Conservation (phyloP, 768 basidiomycete genomes). For the Porphyrellus cyaneotinctus region DNA sequence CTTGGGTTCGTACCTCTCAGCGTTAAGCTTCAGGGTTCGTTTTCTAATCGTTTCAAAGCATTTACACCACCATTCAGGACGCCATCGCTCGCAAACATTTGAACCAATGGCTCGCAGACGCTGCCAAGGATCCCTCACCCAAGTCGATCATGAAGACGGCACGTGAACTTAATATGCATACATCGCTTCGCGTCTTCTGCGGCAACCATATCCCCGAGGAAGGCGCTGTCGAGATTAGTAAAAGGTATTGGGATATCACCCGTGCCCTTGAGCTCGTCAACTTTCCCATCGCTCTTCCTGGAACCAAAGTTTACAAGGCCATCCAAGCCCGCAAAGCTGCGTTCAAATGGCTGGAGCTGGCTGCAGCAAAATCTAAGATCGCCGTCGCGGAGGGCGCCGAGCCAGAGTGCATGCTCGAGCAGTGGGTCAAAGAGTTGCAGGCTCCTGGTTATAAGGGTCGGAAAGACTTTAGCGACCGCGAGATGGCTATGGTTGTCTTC, state of each 20-base stretch:
- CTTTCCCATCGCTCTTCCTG: slow-evolving; percentile 92
- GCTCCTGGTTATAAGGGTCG: slow-evolving; percentile 68
- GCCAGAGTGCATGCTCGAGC: slow-evolving; percentile 87
- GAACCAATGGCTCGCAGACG: slow-evolving; percentile 61
- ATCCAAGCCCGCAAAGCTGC: slow-evolving; percentile 87
- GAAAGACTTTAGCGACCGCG: slow-evolving; percentile 83
- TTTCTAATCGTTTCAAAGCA: slow-evolving; percentile 38
- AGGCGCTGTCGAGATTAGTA: slow-evolving; percentile 75
- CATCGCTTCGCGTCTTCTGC: slow-evolving; percentile 93
- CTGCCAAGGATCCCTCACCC: slow-evolving; percentile 43
- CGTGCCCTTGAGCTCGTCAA: slow-evolving; percentile 96
- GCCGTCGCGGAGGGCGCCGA: slow-evolving; percentile 77
- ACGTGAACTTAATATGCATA: slow-evolving; percentile 95
- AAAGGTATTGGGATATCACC: slow-evolving; percentile 96
- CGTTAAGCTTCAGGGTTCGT: not conserved
- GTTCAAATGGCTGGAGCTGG: slow-evolving; percentile 73
- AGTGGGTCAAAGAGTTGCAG: slow-evolving; percentile 77
- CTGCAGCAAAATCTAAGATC: slow-evolving; percentile 74
- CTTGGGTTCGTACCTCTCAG: slow-evolving; percentile 55
- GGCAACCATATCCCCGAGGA: slow-evolving; percentile 83
- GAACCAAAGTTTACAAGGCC: slow-evolving; percentile 94
- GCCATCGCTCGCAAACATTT: slow-evolving; percentile 74
- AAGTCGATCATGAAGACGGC: slow-evolving; percentile 84
- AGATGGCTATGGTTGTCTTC: slow-evolving; percentile 96
- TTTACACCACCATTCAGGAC: slow-evolving; percentile 85